phyloP scores from a whole-genome alignment of 202 grass and related monocot species.

The Panicum virgatum region DNA sequence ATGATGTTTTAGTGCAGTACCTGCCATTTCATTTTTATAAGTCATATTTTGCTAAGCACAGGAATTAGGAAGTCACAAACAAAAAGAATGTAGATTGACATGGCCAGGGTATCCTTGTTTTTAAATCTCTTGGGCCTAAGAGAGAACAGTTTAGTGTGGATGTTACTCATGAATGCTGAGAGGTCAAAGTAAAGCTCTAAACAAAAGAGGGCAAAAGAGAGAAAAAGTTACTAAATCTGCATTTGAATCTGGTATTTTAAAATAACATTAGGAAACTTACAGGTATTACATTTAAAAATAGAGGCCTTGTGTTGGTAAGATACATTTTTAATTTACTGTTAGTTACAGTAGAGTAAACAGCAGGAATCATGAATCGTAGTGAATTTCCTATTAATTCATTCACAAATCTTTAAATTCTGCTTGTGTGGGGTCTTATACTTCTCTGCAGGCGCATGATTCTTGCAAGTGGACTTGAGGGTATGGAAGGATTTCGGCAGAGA shows the following conservation, averaged over 20 bases:
- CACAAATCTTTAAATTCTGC: constrained; percentile 1
- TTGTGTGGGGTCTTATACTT: constrained; percentile 19
- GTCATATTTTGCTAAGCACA: background rate
- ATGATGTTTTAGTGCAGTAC: background rate
- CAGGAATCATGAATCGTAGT: background rate
- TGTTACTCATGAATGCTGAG: background rate
- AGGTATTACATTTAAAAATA: background rate
- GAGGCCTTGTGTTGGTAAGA: background rate
- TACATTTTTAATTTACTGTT: background rate
- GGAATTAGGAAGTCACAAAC: background rate
- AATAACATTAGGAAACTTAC: background rate
- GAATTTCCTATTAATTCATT: no score
- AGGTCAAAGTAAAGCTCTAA: background rate
- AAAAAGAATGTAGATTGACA: background rate
- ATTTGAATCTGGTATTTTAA: background rate
- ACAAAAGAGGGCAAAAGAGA: background rate
- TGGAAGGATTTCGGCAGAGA: constrained; percentile 90
- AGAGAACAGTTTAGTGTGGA: background rate
- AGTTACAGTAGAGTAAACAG: background rate
- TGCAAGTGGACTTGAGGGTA: constrained; percentile 80
- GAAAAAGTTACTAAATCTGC: background rate
- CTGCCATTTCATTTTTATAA: background rate
- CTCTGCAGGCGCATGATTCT: constrained; percentile 85
- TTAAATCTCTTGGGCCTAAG: background rate
- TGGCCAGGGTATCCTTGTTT: background rate